Evolutionary conservation across 228 moss, liverwort and hornwort species (phyloP), one percentile per base, ranked within the genome.

Genomic region (Sphagnum magellanicum): DNA sequence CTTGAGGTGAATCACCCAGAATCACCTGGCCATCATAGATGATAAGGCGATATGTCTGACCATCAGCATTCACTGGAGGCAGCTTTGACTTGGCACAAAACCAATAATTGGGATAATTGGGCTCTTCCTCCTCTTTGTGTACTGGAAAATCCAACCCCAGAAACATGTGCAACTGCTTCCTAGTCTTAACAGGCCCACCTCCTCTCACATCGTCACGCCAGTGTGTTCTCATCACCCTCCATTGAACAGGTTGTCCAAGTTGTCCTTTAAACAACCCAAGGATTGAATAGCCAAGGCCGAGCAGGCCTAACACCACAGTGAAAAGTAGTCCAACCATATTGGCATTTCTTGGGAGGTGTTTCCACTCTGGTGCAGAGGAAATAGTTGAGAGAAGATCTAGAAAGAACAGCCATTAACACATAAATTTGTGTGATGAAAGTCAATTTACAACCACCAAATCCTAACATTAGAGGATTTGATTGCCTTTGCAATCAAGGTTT

Each of bases 21-120:
- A 89, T 67, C 58, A 92, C 87, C 73, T 92, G 82, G 60, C 87
- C 89, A 69, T 85, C 91, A 74, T 84, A 92, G 13, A 89, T 70
- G 66, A 89, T 87, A 74, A 92, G 72, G 66, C 85, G 79, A 72
- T 92, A 83, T 73, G 79, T 79, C 64, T 72, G 77, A 65, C 77
- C 79, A 12, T 72, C 66, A 71, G 65, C 78, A 70, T 76, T 72
- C 53, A 71, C 50, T 70, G 75, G 72, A 73, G 80, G 74, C 55
- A 76, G 52, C 62, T 77, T 77, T 65, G 80, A 71, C 59, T 71
- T 75, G 3, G 70, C 70, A 47, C 79, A 80, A 70, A 67, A 80
- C 6, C 78, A 81, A 51, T 78, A 82, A 14, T 63, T 60, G 47
- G 70, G 66, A 51, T 64, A 51, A 52, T 77, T 71, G 64, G 78